Evolutionary conservation across 2,329 filamentous ascomycete genomes (phyloP), one percentile per base, ranked within the genome.

Genomic region (Talaromyces sp.): DNA sequence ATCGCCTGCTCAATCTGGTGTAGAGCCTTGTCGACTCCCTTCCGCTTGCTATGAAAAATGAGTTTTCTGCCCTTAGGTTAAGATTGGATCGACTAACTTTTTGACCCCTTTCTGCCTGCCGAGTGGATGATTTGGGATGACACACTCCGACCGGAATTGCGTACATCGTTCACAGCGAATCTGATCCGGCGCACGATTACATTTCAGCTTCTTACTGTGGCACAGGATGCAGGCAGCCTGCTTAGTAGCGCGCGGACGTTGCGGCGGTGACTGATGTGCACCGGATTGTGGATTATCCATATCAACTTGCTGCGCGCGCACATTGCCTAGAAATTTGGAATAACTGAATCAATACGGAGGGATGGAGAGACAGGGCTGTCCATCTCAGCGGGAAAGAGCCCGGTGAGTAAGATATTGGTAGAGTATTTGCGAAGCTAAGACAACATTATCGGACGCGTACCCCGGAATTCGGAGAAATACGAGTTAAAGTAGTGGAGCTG

Each of bases 21-120:
- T 19, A 91, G 80, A 2, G 87, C 87, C 72, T 89, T 90, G 62
- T 89, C 87, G 31, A 90, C 74, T 0, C 88, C 88, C 15, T 85
- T 87, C 40, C 88, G 83, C 71, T 91, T 91, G 71, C 87, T 89
- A 62, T 15, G 39, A 10, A 56, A 2, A 5, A 11, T 48, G n/a
- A 48, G 45, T 35, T 21, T 19, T 4, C 4, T 31, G 7, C 8
- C n/a, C 2, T 15, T 13, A 45, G 15, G 21, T 1, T 25, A 25
- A 28, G 21, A 33, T 48, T 13, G 31, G 51, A 58, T 67, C 50
- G 67, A 57, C 57, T 54, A 73, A 87, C 87, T 90, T 90, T 70
- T 89, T 90, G 60, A 89, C 87, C 21, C 87, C 88, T 67, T 89
- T 89, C 67, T 89, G 86, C 52, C 88, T 78, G 7, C 87, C 87